A percentile compares a stretch with the other conserved stretches of the same genome.
These are phyloP conservation scores for Chrysoporthe deuterocubensis DNA, from an alignment of 2,329 filamentous ascomycete genomes.

Conservation along the genomic window DNA sequence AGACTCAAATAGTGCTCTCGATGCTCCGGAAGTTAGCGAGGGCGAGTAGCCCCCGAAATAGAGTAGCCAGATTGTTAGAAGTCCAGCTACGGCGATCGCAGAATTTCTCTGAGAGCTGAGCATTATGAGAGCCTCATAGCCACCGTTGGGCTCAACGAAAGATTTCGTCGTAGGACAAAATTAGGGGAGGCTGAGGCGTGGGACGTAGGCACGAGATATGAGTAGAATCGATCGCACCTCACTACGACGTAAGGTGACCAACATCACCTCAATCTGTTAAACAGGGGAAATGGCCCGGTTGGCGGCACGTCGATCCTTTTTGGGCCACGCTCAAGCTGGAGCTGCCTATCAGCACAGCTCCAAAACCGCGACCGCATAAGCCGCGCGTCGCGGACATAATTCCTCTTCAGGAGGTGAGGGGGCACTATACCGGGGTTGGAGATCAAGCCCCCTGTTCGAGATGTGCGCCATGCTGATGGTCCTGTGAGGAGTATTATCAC, in stretches of 20 bases:
- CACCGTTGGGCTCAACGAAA: neutral
- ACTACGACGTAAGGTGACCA: too few species aligned
- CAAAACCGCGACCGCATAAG: neutral
- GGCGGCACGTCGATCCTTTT: neutral
- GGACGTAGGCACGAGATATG: too few species aligned
- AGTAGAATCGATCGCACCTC: too few species aligned
- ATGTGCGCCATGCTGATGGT: neutral
- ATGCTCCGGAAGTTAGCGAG: neutral
- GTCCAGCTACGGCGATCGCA: neutral
- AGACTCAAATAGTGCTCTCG: neutral
- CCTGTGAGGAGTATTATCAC: neutral
- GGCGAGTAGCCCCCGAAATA: slow-evolving; percentile 16
- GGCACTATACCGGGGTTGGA: neutral
- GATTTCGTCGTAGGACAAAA: neutral
- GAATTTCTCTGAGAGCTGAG: neutral
- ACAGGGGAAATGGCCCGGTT: too few species aligned
- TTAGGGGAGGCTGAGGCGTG: neutral
- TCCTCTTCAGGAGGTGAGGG: neutral
- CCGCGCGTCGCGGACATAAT: neutral
- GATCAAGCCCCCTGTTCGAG: neutral
- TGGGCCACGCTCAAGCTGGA: neutral
- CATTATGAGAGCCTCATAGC: slow-evolving; percentile 1
- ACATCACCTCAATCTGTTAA: too few species aligned
- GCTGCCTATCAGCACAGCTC: neutral
- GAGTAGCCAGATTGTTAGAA: neutral